Evolutionary conservation across 805 yeast species (phyloP).

Genomic region (Wickerhamomyces chaumierensis): DNA sequence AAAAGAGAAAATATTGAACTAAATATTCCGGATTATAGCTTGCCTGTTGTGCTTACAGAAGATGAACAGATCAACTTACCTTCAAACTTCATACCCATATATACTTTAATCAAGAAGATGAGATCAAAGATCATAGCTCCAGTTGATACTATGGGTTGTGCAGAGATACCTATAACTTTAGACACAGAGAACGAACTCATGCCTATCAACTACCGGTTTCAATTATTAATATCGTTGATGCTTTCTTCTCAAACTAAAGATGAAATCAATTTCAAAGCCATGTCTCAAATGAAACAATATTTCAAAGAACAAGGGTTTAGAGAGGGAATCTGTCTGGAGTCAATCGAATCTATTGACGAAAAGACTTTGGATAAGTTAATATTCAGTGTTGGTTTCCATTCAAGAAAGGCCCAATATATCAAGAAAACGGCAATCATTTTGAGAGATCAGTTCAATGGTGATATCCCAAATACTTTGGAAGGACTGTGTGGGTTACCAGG

Average conservation of each 20-base stretch:
- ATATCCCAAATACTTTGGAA: slow-evolving; percentile 60
- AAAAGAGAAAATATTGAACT: background rate
- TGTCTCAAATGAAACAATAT: slow-evolving; percentile 43
- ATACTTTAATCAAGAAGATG: slow-evolving; percentile 54
- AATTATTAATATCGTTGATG: slow-evolving; percentile 70
- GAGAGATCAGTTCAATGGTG: slow-evolving; percentile 39
- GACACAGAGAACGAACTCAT: slow-evolving; percentile 18
- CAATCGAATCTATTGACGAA: slow-evolving; percentile 38
- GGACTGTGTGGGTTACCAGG: slow-evolving; percentile 72
- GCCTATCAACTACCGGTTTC: slow-evolving; percentile 45
- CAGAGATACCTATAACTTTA: slow-evolving; percentile 34
- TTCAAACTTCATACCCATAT: slow-evolving; percentile 41
- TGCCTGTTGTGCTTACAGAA: background rate
- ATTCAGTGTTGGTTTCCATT: slow-evolving; percentile 80
- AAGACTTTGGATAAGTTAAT: slow-evolving; percentile 52
- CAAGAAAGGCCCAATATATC: slow-evolving; percentile 63
- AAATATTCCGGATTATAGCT: background rate
- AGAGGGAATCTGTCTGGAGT: slow-evolving; percentile 49
- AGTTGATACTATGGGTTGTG: slow-evolving; percentile 85
- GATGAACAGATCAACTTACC: slow-evolving; percentile 18
- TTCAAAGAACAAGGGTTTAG: slow-evolving; percentile 29
- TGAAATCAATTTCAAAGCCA: slow-evolving; percentile 68
- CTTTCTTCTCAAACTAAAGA: slow-evolving; percentile 89
- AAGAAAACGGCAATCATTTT: slow-evolving; percentile 49
- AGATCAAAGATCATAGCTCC: slow-evolving; percentile 62